Evolutionary conservation across 495 filamentous ascomycete genomes (phyloP).

Genomic region (Penicillium egyptiacum): DNA sequence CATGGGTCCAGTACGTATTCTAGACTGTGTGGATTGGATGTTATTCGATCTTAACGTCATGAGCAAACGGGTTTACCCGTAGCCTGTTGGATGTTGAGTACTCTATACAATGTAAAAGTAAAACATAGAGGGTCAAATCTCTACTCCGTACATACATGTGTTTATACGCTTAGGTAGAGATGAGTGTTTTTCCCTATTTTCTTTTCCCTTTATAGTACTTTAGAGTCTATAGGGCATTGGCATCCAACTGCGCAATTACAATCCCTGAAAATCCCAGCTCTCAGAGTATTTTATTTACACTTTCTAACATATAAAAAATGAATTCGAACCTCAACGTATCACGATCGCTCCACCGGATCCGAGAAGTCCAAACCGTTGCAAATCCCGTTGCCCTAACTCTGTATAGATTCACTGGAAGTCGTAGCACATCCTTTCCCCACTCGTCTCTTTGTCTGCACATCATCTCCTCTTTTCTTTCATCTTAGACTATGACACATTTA

Average conservation of each 20-base stretch:
- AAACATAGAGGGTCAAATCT: neutral
- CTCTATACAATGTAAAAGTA: neutral
- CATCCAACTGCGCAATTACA: constrained; percentile 6
- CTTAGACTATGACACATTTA: constrained; percentile 20
- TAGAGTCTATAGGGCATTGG: neutral
- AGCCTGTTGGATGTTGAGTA: neutral
- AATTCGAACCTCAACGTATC: constrained; percentile 22
- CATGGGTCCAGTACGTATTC: constrained; percentile 6
- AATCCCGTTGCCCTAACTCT: constrained; percentile 2
- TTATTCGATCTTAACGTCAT: constrained; percentile 18
- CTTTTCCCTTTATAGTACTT: constrained; percentile 6
- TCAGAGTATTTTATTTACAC: constrained; percentile 8
- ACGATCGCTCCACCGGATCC: constrained; percentile 24
- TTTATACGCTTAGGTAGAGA: no score
- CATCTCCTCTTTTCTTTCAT: constrained; percentile 15
- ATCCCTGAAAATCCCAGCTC: constrained; percentile 1
- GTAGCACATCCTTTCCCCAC: constrained; percentile 13
- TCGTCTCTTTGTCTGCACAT: constrained; percentile 11
- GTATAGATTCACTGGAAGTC: constrained; percentile 15
- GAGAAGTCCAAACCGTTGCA: constrained; percentile 16
- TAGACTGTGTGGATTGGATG: constrained; percentile 10
- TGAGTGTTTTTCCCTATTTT: neutral
- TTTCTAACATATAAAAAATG: neutral
- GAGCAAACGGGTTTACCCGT: constrained; percentile 12
- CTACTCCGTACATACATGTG: no score